Evolutionary conservation across 2,329 filamentous ascomycete species (phyloP), one percentile per base, ranked within the genome.

Genomic region (Aspergillus sp.): DNA sequence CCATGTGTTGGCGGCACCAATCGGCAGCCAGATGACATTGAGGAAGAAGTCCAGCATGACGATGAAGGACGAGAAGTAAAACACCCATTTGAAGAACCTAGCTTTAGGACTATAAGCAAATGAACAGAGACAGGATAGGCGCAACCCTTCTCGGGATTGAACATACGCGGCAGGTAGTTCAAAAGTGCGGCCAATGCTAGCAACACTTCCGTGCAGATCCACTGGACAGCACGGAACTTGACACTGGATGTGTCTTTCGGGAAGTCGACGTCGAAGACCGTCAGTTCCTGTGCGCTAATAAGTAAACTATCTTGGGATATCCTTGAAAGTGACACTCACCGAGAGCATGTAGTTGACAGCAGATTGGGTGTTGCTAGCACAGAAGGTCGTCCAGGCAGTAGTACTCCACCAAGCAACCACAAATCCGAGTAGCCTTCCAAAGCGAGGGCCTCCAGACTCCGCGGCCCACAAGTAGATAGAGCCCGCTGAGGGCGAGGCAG

Each of bases 401-500:
- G 83, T 86, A 66, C 82, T 84, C 84, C 84, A 87, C 84, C 84
- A 87, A 0, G 84, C 84, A n/a, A 86, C 84, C n/a, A 86, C 73
- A 68, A 85, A 86, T 17, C 84, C 84, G 57, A 86, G 79, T 0
- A 86, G 73, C 27, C 84, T 73, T n/a, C 84, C 84, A 64, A 77
- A 86, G 21, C 77, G 77, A 25, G 80, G 82, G 5, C 84, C 84
- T 47, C 84, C 84, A 17, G 84, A 77, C 64, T 86, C 84, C 42
- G 84, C 84, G n/a, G 84, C 84, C 84, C 84, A 86, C 17, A 86
- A 78, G 62, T 86, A 86, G 67, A 86, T 86, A 2, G 83, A 85
- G 0, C 84, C 84, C 11, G 84, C 84, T 2, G 84, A 81, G 0
- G 84, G 84, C 2, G 85, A 80, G 3, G 84, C 84, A 21, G 84